Percentiles rank a stretch among this genome's conserved stretches.
Evolutionary conservation across 352 stramenopile species (phyloP).

Genomic region (Pythium brassicae): DNA sequence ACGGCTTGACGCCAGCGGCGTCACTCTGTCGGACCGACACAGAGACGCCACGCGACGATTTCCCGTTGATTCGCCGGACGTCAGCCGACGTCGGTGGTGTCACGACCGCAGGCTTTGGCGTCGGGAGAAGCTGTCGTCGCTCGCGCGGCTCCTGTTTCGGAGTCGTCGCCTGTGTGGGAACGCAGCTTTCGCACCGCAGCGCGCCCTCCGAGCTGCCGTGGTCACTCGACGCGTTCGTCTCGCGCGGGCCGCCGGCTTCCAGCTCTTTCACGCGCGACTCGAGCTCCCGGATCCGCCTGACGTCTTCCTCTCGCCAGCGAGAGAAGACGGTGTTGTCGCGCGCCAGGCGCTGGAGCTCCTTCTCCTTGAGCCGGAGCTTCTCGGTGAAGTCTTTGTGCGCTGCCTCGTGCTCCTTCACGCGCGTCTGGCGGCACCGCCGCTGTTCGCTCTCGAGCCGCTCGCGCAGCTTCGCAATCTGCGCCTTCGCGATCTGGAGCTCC

Average conservation of each 20-base stretch:
- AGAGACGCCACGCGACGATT: background rate
- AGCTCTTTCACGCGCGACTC: conserved; percentile 43
- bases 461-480: conserved; percentile 51
- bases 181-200: background rate
- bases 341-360: conserved; percentile 45
- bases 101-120: background rate
- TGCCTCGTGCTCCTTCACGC: conserved; percentile 53
- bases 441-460: conserved; percentile 49
- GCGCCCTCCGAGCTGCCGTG: too few relatives aligned
- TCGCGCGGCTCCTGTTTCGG: conserved; percentile 2
- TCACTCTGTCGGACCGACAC: background rate
- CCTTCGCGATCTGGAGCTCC: conserved; percentile 53
- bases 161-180: background rate
- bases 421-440: conserved; percentile 35
- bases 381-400: conserved; percentile 43
- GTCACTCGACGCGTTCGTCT: background rate
- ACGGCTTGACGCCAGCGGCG: conserved; percentile 9
- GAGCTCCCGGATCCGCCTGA: conserved; percentile 43
- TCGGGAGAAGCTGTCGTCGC: background rate
- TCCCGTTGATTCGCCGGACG: background rate
- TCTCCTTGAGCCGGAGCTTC: conserved; percentile 58
- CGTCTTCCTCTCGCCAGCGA: conserved; percentile 57
- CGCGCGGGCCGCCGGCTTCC: conserved; percentile 8
- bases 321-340: conserved; percentile 59
- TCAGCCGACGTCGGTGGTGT: background rate